Evolutionary conservation across 352 stramenopile genomes (phyloP), one percentile per base, ranked within the genome.

Genomic region (Thalassiosira hispida): DNA sequence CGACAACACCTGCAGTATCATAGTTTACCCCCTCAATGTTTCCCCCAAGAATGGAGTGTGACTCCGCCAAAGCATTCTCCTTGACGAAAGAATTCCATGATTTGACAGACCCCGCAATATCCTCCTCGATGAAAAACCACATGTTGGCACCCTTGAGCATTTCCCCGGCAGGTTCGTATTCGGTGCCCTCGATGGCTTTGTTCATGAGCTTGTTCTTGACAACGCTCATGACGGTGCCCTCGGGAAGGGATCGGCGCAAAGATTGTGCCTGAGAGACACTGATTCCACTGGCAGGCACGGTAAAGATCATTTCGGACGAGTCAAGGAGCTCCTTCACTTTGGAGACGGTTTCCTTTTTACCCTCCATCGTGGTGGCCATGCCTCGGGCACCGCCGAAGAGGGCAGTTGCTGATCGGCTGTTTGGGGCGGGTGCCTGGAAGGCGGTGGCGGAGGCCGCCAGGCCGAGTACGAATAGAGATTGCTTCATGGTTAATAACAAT

Each of bases 81-180:
- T 96, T 96, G 18, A 77, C 31, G 65, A 96, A 95, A 0, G 69
- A 47, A 29, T 93, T 91, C 60, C 81, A 92, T 40, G 84, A 76
- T 72, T 92, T 94, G 67, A 96, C 86, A 47, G 86, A 88, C 23
- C 69, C 86, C 31, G 83, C 81, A 56, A 95, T 91, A 74, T 95
- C 90, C 69, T 95, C 87, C 67, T 95, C 89, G 44, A 95, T 91
- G 70, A 96, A 96, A 65, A 96, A 93, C 92, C 92, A 96, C 87
- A 94, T 91, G 80, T 96, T 96, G 42, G 89, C 73, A 18, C 91
- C 92, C 57, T 85, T 91, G 0, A 94, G 79, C 40, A 94, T 71
- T 7, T 73, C 44, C 23, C 76, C 61, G 25, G 74, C 83, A 23
- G 66, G 27, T 80, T 92, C 87, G 29, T 88, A 94, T 9, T 84